Evolutionary conservation across 495 filamentous ascomycete species (phyloP), one percentile per base, ranked within the genome.

Genomic region (Clohesyomyces aquaticus): DNA sequence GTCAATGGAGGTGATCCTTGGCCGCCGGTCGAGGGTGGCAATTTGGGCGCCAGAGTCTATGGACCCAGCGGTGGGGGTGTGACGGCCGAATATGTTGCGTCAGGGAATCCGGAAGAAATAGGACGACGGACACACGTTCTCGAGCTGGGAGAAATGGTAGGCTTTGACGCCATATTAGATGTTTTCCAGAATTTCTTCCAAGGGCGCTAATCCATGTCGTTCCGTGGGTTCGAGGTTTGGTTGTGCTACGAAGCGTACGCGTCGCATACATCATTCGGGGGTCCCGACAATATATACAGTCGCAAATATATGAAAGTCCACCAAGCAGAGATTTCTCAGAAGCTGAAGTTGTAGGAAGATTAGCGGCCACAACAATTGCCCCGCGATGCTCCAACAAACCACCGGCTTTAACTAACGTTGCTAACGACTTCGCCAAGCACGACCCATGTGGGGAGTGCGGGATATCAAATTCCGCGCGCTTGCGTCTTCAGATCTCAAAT

Each of bases 1-100:
- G 65, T 67, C 19, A 62, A 62, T 22, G 65, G 65, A 11, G 26
- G 48, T 3, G 65, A 67, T 25, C 65, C 65, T 1, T 67, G 65
- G 65, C 65, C 65, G 23, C 59, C 65, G 1, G 65, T 67, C 1
- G 25, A 61, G 29, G 59, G 48, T 0, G 52, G 48, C 1, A 52
- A 51, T 22, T 16, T 67, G 9, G 54, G 59, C 8, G 65, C 65
- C 1, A 42, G 65, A 43, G 65, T 67, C n/a, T 67, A 67, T 23
- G 65, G 65, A n/a, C 59, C 65, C 2, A 67, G 55, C 32, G 54
- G 51, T 22, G 59, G 51, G 4, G 65, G 65, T 22, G 27, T 67
- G 9, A 62, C 65, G 3, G 25, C 65, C 38, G 63, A 62, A 47
- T 63, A 62, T 32, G 58, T 63, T 0, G 65, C 51, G 11, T 48